Evolutionary conservation across 306 rosid genomes (phyloP), one percentile per base, ranked within the genome.

Genomic region (Corylus heterophylla): DNA sequence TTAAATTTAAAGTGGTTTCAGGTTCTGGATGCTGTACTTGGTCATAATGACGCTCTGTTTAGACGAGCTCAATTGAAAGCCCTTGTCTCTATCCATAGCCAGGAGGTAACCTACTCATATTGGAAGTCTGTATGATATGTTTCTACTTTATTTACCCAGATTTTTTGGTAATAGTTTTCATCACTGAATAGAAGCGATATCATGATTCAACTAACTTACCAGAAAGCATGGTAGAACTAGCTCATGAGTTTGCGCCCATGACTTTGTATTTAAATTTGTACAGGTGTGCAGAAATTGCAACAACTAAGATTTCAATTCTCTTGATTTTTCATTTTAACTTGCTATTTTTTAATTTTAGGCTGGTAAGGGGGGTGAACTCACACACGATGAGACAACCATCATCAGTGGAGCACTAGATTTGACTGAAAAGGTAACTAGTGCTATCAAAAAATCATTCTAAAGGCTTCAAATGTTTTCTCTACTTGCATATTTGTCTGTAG

Each of bases 341-440:
- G 52, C 31, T 75, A 71, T 85, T 76, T 80, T 63, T 76, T 37
- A 54, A 61, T 12, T 17, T 76, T 74, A 95, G 99, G 98, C 94
- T 79, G 99, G 99, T 75, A 92, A 95, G 86, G 99, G 99, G 5
- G 99, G 99, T 31, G 99, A 95, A 74, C 99, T 95, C 79, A 93
- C 98, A 2, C 98, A 93, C 54, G 94, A 93, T 44, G 99, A 95
- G 89, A 95, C 99, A 74, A 93, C 93, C 54, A 95, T 95, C 74
- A 95, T 95, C 64, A 95, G 97, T 54, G 99, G 99, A 44, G 99
- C 99, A 17, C 89, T 95, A 27, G 98, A 93, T 83, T 90, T 95
- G 81, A 95, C 98, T 61, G 98, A 93, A 85, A 95, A 95, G 93
- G 98, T 91, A 82, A 59, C 29, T 49, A 49, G 52, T 69, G 45